phyloP scores from a whole-genome alignment of 2,329 filamentous ascomycete genomes.

The Ophiocordyceps camponoti-rufipedis region DNA sequence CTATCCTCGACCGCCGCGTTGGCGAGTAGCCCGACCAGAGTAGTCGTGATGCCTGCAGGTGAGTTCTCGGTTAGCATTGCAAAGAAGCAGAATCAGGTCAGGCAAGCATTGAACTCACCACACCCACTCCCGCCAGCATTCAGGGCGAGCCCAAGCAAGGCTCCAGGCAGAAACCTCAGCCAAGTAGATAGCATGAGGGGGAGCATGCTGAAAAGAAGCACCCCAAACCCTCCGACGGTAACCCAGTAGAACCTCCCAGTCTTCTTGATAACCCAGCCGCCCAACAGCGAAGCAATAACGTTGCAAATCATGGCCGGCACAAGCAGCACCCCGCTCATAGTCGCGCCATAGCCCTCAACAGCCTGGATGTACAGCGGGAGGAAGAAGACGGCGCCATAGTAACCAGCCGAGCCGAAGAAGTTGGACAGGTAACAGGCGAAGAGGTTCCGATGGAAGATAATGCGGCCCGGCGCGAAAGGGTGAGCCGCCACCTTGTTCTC shows the following conservation, averaged over 20 bases:
- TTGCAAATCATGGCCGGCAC: slow-evolving; percentile 45
- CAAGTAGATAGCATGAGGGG: slow-evolving; percentile 3
- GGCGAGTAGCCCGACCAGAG: slow-evolving; percentile 53
- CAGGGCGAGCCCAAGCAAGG: slow-evolving; percentile 37
- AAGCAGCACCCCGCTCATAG: slow-evolving; percentile 43
- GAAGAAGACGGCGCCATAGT: slow-evolving; percentile 45
- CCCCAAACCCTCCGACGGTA: slow-evolving; percentile 23
- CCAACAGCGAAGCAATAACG: slow-evolving; percentile 45
- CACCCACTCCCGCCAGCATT: slow-evolving; percentile 20
- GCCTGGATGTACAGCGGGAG: slow-evolving; percentile 66
- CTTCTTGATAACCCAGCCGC: slow-evolving; percentile 48
- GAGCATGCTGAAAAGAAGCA: slow-evolving; percentile 34
- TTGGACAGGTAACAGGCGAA: slow-evolving; percentile 53
- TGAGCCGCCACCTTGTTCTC: slow-evolving; percentile 50
- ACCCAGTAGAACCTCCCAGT: slow-evolving; percentile 47
- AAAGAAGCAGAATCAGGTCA: background rate
- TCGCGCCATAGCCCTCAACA: slow-evolving; percentile 44
- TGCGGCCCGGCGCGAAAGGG: slow-evolving; percentile 57
- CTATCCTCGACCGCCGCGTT: slow-evolving; percentile 50
- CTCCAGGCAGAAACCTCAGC: slow-evolving; percentile 7
- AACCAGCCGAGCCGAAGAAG: slow-evolving; percentile 48
- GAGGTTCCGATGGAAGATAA: slow-evolving; percentile 50
- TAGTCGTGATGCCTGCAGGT: slow-evolving; percentile 46
- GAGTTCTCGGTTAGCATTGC: background rate
- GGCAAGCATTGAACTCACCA: slow-evolving; percentile 9